Conservation (phyloP, 345 rosid species). For the Salix brachista region DNA sequence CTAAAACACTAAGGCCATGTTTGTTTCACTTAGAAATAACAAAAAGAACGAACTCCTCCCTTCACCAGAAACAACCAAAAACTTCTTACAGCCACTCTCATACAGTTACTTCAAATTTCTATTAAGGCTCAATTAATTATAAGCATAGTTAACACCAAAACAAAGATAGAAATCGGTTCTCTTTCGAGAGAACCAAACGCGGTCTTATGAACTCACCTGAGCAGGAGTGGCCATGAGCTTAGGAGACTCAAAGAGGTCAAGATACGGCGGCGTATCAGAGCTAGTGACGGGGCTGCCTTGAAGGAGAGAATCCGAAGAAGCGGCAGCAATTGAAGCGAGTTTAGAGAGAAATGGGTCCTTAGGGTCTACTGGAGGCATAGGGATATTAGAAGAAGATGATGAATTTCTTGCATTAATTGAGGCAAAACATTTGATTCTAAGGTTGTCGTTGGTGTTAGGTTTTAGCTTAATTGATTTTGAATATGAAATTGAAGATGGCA, state of each 20-base stretch:
- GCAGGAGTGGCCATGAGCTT: conserved; percentile 82
- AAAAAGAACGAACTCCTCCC: too few species aligned
- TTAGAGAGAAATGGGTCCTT: conserved; percentile 67
- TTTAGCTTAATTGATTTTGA: conserved; percentile 28
- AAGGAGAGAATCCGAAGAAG: conserved; percentile 50
- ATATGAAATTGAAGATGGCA: conserved; percentile 28
- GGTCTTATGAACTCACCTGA: conserved; percentile 32
- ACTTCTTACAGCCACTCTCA: too few species aligned
- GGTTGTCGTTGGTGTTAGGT: not conserved
- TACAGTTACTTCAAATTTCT: too few species aligned
- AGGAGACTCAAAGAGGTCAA: conserved; percentile 71
- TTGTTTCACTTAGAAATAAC: too few species aligned
- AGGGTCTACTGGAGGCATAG: conserved; percentile 67
- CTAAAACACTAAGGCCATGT: too few species aligned
- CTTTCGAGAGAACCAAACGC: too few species aligned
- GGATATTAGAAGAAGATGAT: conserved; percentile 44
- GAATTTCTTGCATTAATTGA: conserved; percentile 31
- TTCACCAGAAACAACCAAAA: too few species aligned
- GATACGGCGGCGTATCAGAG: conserved; percentile 56
- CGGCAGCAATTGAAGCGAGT: conserved; percentile 58
- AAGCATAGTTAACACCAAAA: not conserved
- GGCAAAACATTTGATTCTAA: conserved; percentile 29
- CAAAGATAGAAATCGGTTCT: not conserved
- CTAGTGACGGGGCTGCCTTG: conserved; percentile 34
- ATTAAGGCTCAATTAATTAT: too few species aligned